A percentile compares a stretch with the other conserved stretches of the same genome.
Evolutionary conservation across 169 alveolate species (phyloP).

Genomic region (Eimeria maxima): DNA sequence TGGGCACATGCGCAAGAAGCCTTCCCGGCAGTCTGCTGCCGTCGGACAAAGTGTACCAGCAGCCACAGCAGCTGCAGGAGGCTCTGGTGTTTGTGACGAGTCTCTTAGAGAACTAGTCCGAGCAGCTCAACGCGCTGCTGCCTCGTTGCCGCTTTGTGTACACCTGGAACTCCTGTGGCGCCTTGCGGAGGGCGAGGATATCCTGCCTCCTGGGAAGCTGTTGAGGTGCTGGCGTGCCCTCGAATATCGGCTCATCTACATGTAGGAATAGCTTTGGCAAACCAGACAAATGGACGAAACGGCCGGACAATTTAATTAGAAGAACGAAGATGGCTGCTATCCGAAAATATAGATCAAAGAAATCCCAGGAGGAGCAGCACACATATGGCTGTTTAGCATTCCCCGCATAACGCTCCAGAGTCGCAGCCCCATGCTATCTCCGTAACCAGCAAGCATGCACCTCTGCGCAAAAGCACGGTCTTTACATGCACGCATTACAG

Average conservation of each 20-base stretch:
- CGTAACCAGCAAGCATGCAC: not conserved
- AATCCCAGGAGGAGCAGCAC: not conserved
- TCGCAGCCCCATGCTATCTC: not conserved
- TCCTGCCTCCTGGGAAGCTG: slow-evolving; percentile 29
- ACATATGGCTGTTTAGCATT: not conserved
- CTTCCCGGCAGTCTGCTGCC: not conserved
- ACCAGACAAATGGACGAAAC: not conserved
- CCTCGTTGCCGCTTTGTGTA: slow-evolving; percentile 1
- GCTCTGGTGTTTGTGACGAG: slow-evolving; percentile 1
- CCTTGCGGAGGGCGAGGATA: slow-evolving; percentile 9
- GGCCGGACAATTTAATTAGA: not conserved
- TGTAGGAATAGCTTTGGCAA: not conserved
- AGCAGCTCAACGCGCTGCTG: slow-evolving; percentile 46
- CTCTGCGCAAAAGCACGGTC: not conserved
- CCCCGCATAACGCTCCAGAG: not conserved
- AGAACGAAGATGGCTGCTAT: not conserved
- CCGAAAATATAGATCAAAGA: not conserved
- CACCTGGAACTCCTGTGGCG: slow-evolving; percentile 62
- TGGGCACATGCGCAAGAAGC: slow-evolving; percentile 32
- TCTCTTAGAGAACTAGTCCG: slow-evolving; percentile 6
- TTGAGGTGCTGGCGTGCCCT: slow-evolving; percentile 39
- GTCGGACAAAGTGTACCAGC: not conserved
- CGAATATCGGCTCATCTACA: slow-evolving; percentile 46
- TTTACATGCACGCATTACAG: not conserved
- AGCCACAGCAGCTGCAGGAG: not conserved